Percentiles rank a stretch among this genome's conserved stretches.
phyloP scores from a whole-genome alignment of 352 stramenopile species.

The Achlya hypogyna region DNA sequence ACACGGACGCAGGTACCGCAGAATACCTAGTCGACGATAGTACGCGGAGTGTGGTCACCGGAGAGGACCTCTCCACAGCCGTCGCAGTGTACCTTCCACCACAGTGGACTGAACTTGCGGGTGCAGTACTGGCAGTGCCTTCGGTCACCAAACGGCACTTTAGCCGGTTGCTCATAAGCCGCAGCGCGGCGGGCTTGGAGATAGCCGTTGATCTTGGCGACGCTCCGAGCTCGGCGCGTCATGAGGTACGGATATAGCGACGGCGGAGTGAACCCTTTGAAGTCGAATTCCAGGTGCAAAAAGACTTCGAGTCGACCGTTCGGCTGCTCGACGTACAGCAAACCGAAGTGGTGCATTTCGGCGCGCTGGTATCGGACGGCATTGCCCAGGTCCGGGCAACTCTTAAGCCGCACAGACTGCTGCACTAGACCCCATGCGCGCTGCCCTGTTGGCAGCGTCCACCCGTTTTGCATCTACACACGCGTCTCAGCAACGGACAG shows the following conservation, averaged over 20 bases:
- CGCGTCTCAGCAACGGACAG: background rate
- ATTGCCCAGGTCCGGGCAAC: background rate
- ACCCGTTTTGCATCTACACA: background rate
- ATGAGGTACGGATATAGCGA: background rate
- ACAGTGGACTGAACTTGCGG: background rate
- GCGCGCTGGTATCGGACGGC: background rate
- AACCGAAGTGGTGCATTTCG: background rate
- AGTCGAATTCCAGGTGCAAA: background rate
- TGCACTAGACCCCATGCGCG: background rate
- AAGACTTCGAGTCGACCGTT: background rate
- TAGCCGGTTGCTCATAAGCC: background rate
- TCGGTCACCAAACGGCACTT: background rate
- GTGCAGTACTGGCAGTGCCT: conserved; percentile 1
- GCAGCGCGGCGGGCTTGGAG: background rate
- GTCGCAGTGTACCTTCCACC: background rate
- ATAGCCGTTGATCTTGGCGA: background rate
- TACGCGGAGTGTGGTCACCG: background rate
- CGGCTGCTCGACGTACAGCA: background rate
- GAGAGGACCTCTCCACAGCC: background rate
- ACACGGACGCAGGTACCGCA: background rate
- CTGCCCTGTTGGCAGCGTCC: background rate
- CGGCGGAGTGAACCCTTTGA: background rate
- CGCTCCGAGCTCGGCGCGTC: background rate
- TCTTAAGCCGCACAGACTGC: background rate
- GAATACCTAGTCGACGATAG: background rate